A percentile compares a stretch with the other conserved stretches of the same genome.
These are phyloP conservation scores for Penicillium arizonense DNA, from an alignment of 495 filamentous ascomycete genomes.

Conservation along the genomic window DNA sequence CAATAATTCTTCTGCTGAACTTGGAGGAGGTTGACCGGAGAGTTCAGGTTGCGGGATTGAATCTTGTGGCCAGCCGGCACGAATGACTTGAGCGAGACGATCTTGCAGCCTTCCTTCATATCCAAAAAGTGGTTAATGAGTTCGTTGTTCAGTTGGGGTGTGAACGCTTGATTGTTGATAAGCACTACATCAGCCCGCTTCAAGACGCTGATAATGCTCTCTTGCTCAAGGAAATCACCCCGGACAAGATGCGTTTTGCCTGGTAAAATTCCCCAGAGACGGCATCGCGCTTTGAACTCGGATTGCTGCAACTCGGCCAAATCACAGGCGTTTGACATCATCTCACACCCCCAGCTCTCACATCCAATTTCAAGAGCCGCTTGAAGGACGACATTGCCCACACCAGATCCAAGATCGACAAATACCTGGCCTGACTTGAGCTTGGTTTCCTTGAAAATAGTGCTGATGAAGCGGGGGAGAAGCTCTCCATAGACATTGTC, in stretches of 20 bases:
- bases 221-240: conserved; percentile 80
- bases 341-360: conserved; percentile 94
- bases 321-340: conserved; percentile 83
- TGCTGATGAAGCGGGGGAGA: conserved; percentile 75
- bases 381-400: conserved; percentile 93
- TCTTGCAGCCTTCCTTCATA: conserved; percentile 84
- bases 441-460: conserved; percentile 73
- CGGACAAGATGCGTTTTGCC: conserved; percentile 77
- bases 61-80: conserved; percentile 70
- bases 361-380: conserved; percentile 91
- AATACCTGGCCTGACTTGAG: conserved; percentile 81
- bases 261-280: conserved; percentile 81
- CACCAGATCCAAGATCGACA: conserved; percentile 91
- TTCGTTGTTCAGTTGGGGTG: conserved; percentile 76
- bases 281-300: conserved; percentile 81
- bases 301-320: conserved; percentile 82
- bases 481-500: conserved; percentile 96
- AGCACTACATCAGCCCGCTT: conserved; percentile 87
- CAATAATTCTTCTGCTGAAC: conserved; percentile 77
- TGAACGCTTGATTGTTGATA: conserved; percentile 97
- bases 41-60: conserved; percentile 64
- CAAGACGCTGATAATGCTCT: conserved; percentile 66
- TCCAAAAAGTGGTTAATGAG: conserved; percentile 91
- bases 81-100: conserved; percentile 83
- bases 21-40: conserved; percentile 73